Conservation (phyloP, 495 filamentous ascomycete species). For the Lasiosphaeria ovina region DNA sequence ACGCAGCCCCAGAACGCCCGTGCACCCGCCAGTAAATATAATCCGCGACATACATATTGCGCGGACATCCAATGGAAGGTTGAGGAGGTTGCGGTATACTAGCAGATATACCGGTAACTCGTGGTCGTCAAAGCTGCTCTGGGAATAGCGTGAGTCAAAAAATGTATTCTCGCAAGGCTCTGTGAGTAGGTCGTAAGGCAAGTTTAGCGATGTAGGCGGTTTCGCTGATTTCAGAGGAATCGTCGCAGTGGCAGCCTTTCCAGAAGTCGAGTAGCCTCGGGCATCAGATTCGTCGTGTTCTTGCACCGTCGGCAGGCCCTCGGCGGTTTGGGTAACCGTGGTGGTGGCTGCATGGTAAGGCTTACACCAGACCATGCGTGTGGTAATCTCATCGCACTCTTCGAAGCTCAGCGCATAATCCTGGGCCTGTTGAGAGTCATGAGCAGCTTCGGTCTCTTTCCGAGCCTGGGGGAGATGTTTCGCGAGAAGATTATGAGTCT, state of each 20-base stretch:
- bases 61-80: constrained; percentile 76
- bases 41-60: constrained; percentile 87
- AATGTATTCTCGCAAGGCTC: constrained; percentile 74
- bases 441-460: constrained; percentile 9
- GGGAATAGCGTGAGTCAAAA: constrained; percentile 53
- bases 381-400: constrained; percentile 73
- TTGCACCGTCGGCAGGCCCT: constrained; percentile 45
- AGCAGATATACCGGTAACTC: constrained; percentile 73
- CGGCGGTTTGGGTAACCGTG: constrained; percentile 14
- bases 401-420: constrained; percentile 56
- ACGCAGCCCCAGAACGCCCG: constrained; percentile 77
- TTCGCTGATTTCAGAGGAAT: constrained; percentile 50
- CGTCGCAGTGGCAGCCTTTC: constrained; percentile 7
- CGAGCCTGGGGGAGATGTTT: constrained; percentile 27
- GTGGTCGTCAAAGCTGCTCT: constrained; percentile 71
- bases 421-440: constrained; percentile 9
- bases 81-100: constrained; percentile 70
- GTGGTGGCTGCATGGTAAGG: constrained; percentile 20
- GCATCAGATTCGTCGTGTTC: constrained; percentile 47
- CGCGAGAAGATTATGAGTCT: constrained; percentile 64
- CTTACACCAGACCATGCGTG: constrained; percentile 75
- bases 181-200: constrained; percentile 68
- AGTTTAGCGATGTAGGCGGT: constrained; percentile 49
- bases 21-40: constrained; percentile 79
- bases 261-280: not conserved